Evolutionary conservation across 768 basidiomycete species (phyloP).

Genomic region (Suillus clintonianus): DNA sequence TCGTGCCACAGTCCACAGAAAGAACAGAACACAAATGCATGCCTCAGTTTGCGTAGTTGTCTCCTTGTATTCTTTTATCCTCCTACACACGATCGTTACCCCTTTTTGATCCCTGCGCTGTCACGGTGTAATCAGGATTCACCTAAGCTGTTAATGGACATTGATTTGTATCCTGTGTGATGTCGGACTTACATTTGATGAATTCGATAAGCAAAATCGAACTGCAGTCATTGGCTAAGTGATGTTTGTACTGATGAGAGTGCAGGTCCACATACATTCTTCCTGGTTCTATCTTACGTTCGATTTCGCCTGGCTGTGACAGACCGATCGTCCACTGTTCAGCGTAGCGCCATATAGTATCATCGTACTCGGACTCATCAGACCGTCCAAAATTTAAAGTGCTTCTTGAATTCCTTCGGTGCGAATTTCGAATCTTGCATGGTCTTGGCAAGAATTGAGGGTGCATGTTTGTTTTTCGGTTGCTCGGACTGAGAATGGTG

Average conservation of each 20-base stretch:
- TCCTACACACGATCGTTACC: neutral
- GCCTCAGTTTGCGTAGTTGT: neutral
- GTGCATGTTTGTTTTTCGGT: slow-evolving; percentile 29
- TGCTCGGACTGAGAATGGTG: neutral
- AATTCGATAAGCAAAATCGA: neutral
- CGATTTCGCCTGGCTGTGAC: slow-evolving; percentile 37
- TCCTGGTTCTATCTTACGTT: slow-evolving; percentile 61
- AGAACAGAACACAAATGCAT: neutral
- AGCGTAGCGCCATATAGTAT: slow-evolving; percentile 21
- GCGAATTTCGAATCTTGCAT: slow-evolving; percentile 44
- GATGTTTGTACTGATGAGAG: slow-evolving; percentile 31
- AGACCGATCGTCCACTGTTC: slow-evolving; percentile 45
- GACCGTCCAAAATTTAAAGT: slow-evolving; percentile 18
- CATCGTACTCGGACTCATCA: neutral
- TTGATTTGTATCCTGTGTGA: neutral
- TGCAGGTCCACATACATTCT: slow-evolving; percentile 61
- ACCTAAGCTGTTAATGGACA: no score
- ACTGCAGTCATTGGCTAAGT: no score
- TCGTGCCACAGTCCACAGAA: neutral
- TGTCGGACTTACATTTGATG: neutral
- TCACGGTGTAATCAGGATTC: no score
- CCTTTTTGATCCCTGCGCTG: neutral
- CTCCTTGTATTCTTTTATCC: neutral
- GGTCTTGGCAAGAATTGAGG: slow-evolving; percentile 56
- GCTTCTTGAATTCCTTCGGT: slow-evolving; percentile 10